Conservation (phyloP, 306 rosid genomes). For the Geum urbanum region DNA sequence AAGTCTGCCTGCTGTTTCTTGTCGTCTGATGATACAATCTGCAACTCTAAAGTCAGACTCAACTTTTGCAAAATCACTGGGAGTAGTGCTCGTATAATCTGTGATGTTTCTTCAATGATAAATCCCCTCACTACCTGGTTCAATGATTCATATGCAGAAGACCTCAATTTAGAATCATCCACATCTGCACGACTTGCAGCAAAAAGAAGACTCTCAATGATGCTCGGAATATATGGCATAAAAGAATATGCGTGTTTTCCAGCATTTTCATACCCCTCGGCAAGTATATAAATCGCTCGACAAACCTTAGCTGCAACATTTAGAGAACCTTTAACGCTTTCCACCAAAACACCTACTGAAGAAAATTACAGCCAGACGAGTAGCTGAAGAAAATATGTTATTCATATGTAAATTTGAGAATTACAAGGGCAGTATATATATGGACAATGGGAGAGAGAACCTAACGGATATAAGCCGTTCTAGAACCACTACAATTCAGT, state of each 20-base stretch:
- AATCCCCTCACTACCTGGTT: conserved; percentile 33
- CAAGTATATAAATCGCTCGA: conserved; percentile 32
- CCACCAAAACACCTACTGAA: conserved; percentile 21
- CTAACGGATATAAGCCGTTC: no score
- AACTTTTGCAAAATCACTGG: conserved; percentile 29
- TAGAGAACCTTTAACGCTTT: conserved; percentile 27
- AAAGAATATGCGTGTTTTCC: conserved; percentile 22
- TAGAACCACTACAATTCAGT: no score
- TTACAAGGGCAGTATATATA: no score
- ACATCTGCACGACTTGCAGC: conserved; percentile 34
- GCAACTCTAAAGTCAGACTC: conserved; percentile 27
- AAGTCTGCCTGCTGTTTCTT: conserved; percentile 34
- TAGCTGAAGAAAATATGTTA: no score
- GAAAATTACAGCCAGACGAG: no score
- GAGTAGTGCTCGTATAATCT: conserved; percentile 24
- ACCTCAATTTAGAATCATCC: conserved; percentile 29
- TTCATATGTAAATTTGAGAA: no score
- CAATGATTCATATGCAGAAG: conserved; percentile 32
- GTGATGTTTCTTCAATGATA: conserved; percentile 20
- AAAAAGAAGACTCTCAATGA: conserved; percentile 24
- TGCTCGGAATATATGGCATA: conserved; percentile 25
- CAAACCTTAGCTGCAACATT: conserved; percentile 33
- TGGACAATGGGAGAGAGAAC: no score
- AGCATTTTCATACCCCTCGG: conserved; percentile 32
- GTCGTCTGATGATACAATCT: conserved; percentile 26